These are phyloP conservation scores for Chlorella sp. DNA, from an alignment of 139 green algal species.

Conservation along the genomic window DNA sequence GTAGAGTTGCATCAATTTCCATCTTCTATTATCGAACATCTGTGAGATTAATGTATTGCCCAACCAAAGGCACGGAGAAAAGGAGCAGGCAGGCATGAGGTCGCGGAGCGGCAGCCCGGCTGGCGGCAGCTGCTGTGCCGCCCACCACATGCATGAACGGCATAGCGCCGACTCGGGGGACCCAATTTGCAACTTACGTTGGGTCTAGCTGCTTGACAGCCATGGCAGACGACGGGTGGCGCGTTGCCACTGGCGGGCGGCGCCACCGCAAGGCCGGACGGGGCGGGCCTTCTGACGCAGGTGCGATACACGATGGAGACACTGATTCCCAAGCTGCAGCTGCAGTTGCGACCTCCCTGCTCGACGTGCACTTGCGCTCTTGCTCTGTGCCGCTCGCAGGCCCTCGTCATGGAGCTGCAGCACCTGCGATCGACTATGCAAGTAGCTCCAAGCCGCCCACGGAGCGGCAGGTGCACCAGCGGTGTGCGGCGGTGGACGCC, in stretches of 20 bases:
- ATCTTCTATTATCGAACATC: too few species aligned
- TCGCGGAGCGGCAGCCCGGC: too few species aligned
- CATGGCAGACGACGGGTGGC: slow-evolving; percentile 8
- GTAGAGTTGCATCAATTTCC: too few species aligned
- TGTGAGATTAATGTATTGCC: too few species aligned
- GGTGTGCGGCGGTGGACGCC: not conserved
- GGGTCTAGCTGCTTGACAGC: not conserved
- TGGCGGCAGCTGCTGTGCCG: too few species aligned
- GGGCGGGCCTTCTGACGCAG: not conserved
- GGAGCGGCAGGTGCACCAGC: not conserved
- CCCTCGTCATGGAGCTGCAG: too few species aligned
- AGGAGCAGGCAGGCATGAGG: too few species aligned
- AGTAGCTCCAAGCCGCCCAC: not conserved
- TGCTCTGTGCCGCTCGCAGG: not conserved
- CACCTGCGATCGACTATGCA: too few species aligned
- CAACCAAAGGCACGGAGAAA: too few species aligned
- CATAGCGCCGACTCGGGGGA: too few species aligned
- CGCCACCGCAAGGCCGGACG: not conserved
- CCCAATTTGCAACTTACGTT: not conserved
- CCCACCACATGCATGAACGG: too few species aligned
- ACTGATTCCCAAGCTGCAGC: not conserved
- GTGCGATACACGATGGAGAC: not conserved
- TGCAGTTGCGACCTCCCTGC: not conserved
- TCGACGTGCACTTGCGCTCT: not conserved
- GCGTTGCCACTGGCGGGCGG: not conserved